phyloP scores from a whole-genome alignment of 2,329 filamentous ascomycete genomes.

The Aspergillus costaricaensis region DNA sequence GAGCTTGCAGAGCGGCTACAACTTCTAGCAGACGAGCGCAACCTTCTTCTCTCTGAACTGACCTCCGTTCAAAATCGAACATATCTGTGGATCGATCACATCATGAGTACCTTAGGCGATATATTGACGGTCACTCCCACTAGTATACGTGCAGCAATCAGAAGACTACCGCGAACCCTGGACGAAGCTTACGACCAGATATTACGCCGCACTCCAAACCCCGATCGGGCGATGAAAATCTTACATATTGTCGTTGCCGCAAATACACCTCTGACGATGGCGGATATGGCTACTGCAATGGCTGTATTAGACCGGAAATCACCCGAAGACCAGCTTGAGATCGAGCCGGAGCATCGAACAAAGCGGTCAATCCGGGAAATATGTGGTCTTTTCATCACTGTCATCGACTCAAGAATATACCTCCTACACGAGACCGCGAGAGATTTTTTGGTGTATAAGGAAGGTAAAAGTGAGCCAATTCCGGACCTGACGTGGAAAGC shows the following conservation, averaged over 20 bases:
- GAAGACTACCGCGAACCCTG: neutral
- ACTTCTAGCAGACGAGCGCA: slow-evolving; percentile 5
- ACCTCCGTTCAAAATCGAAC: slow-evolving; percentile 36
- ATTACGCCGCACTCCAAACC: neutral
- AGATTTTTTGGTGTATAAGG: neutral
- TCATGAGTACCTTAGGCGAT: slow-evolving; percentile 32
- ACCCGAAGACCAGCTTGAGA: neutral
- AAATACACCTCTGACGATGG: neutral
- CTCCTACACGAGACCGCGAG: neutral
- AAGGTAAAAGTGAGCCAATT: neutral
- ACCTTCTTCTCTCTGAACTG: slow-evolving; percentile 28
- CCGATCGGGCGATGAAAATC: neutral
- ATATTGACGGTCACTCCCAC: neutral
- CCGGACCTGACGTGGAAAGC: neutral
- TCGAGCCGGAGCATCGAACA: neutral
- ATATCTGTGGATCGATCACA: slow-evolving; percentile 46
- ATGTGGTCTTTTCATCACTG: neutral
- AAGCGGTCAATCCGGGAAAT: neutral
- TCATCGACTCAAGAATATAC: neutral
- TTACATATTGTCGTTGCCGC: neutral
- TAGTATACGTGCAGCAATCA: neutral
- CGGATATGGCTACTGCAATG: neutral
- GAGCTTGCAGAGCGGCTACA: slow-evolving; percentile 18
- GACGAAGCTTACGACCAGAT: neutral
- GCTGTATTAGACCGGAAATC: neutral